Base-by-base conservation (phyloP, 345 rosid genomes). In the Salix koriyanagi region DNA sequence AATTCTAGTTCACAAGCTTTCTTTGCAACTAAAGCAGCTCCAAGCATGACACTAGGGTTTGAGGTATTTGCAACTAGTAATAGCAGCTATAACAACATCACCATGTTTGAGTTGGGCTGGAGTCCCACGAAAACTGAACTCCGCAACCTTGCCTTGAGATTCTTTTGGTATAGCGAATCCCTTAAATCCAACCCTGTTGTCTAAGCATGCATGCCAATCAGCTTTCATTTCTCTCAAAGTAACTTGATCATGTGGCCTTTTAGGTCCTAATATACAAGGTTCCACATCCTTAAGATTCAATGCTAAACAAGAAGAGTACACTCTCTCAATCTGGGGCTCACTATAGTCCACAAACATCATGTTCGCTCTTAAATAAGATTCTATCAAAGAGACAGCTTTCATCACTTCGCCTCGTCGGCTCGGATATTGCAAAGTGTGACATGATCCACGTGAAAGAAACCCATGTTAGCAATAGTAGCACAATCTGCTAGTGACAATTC, bases 51-150 rank as follows among this genome's bases (percentile, higher is more conserved):
- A n/a, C n/a, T n/a, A 5, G 97, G 98, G 80, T 94, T 94, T 77
- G 97, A 94, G 67, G 98, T 94, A 81, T 94, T 94, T 41, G 98
- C 97, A 94, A 87, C 98, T 94, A 48, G 98, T 94, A 84, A 94
- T 92, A 52, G 98, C 96, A 72, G 97, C 98, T 74, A 94, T 94
- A 76, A 94, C 97, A 67, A 94, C 96, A 87, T 88, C 91, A 48
- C 96, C 97, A 76, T 94, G 97, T 70, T 85, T 90, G 44, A 94
- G 90, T 76, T 90, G 86, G 34, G 95, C 94, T 50, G 85, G 79
- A 71, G 89, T 87, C 62, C 92, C 96, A 62, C 81, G 85, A 71
- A 92, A 94, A 78, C 77, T 58, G 83, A 94, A 94, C 69, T 91
- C 90, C 30, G 72, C 94, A 75, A 87, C 90, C 84, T 90, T 92